Base-by-base conservation (phyloP, 192 early-diverging fungal species). In the Backusella mclennaniae region DNA sequence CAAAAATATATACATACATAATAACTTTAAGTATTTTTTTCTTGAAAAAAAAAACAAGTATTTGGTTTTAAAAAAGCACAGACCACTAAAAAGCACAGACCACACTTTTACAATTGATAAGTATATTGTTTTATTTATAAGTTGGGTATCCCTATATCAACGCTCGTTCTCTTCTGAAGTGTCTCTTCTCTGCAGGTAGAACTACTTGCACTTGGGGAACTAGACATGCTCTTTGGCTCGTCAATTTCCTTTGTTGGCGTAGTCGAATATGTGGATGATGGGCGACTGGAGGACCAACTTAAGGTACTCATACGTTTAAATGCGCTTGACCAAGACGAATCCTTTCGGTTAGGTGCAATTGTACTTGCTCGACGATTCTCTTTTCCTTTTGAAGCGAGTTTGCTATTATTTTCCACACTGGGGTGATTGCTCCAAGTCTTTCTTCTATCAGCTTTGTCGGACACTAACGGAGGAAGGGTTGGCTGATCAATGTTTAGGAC, bases 401-500 rank as follows among this genome's bases (percentile, higher is more conserved):
- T 21, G 4, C n/a, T 38, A 4, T 31, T 71, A 14, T 14, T 26
- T 26, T 44, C 33, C 12, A 23, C 9, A 19, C 14, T 59, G 9
- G 29, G 49, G 41, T 44, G 26, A 6, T 44, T 35, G n/a, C 72
- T 73, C 23, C 49, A 46, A 14, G 26, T 72, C 17, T 41, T 42
- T 41, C 26, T 46, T 31, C 70, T 46, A 23, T 42, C 41, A 42
- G 38, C 29, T 26, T 49, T 72, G n/a, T 69, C 35, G 35, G 68
- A 69, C 14, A 69, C 35, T 69, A 41, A 39, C 7, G 35, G 68
- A 69, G 68, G 68, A 26, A 36, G 68, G 1, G 68, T 78, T 7
- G 80, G 80, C 1, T 69, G 42, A 67, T 84, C 80, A 42, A 79
- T 79, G 29, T 77, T 76, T 3, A 88, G 71, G 69, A 87, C 77